Base-by-base conservation (phyloP, 2,329 filamentous ascomycete species). In the Fonsecaea pedrosoi region DNA sequence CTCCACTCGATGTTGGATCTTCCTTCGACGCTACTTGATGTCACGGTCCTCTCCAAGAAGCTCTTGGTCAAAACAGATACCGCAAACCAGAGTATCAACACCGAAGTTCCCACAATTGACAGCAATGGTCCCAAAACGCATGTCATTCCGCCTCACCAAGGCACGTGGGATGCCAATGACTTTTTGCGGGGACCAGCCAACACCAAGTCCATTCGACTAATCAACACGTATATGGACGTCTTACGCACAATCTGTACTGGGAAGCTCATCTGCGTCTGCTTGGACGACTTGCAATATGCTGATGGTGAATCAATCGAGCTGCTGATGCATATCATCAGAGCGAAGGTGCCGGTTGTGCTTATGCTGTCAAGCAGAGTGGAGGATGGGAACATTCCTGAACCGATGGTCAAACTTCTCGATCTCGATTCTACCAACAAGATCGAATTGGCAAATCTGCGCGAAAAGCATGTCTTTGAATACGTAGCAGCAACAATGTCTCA, bases 251-350 rank as follows among this genome's bases (percentile, higher is more conserved):
- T 98, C 63, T 90, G 92, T 0, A 84, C 89, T 21, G 89, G 94
- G 76, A 95, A 94, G 73, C 89, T 97, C 73, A 93, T 97, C 62
- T 96, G 92, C 74, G 89, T 97, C 72, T 93, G 89, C 73, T 80
- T 97, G 34, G 94, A 97, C 74, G 94, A 97, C 77, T 81, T 97
- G 37, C 93, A 97, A 73, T 95, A 92, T 77, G 92, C 93, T 6
- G 94, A 97, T 75, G 87, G 90, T 32, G 94, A 97, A 77, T 95
- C 91, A 13, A 80, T 95, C 56, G 92, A 96, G 65, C 82, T 97
- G 60, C 89, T 97, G 45, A 86, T 89, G 15, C 90, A 93, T 73
- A 92, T 97, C 60, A 87, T 96, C 63, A 84, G 85, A 59, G 88
- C 90, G 1, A 90, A 90, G 70, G 87, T 97, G 68, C 92, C 91